Percentiles rank a stretch among this genome's conserved stretches.
Evolutionary conservation across 768 basidiomycete species (phyloP).

Genomic region (Agaricus subrufescens): DNA sequence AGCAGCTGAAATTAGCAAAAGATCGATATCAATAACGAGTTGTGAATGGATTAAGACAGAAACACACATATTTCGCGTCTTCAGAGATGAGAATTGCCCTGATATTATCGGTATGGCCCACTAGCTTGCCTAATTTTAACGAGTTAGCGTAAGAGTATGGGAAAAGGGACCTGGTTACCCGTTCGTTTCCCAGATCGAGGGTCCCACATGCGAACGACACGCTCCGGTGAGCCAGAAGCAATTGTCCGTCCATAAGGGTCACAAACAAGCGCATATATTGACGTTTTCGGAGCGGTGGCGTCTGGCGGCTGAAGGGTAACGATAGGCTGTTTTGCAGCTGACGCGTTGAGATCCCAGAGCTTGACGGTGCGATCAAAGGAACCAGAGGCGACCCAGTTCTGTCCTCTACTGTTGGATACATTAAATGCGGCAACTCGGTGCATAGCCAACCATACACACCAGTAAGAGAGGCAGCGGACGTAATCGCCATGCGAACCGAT

Average conservation of each 20-base stretch:
- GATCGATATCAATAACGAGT: not conserved
- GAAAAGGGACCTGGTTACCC: constrained; percentile 20
- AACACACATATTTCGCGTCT: constrained; percentile 83
- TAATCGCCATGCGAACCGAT: constrained; percentile 84
- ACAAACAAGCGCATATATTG: constrained; percentile 72
- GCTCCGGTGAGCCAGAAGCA: constrained; percentile 88
- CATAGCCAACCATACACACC: constrained; percentile 36
- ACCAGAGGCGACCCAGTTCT: constrained; percentile 88
- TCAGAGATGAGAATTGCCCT: constrained; percentile 85
- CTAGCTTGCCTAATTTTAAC: constrained; percentile 58
- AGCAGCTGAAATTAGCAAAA: constrained; percentile 46
- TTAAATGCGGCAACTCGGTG: constrained; percentile 7
- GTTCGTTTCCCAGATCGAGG: constrained; percentile 78
- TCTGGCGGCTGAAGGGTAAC: constrained; percentile 68
- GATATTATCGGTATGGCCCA: constrained; percentile 97
- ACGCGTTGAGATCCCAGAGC: constrained; percentile 79
- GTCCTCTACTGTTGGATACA: constrained; percentile 52
- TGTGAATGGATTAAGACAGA: not conserved
- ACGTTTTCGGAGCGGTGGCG: constrained; percentile 59
- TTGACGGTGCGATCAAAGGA: constrained; percentile 94
- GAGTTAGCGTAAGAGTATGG: not conserved
- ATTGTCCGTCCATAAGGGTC: constrained; percentile 79
- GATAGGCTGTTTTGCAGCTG: constrained; percentile 43
- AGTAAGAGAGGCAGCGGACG: constrained; percentile 72
- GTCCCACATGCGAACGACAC: constrained; percentile 91